These are phyloP conservation scores for Linum tenue DNA, from an alignment of 345 rosid species.

Conservation along the genomic window DNA sequence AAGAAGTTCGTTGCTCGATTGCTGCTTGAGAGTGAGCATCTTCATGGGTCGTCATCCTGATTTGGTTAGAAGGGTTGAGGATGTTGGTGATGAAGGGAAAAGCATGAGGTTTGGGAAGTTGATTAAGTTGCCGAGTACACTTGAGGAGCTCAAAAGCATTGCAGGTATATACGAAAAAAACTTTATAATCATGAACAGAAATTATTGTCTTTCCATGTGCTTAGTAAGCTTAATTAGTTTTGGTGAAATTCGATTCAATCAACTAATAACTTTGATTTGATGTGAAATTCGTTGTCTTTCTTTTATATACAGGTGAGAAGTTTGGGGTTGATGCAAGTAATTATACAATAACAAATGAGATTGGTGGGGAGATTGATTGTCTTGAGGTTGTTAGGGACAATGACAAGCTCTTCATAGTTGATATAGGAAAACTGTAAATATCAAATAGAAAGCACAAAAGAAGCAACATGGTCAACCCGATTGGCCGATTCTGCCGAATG, in stretches of 20 bases:
- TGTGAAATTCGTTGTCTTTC: no score
- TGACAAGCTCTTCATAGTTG: constrained; percentile 66
- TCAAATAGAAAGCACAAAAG: no score
- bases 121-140: constrained; percentile 46
- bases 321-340: constrained; percentile 51
- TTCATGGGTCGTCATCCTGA: constrained; percentile 65
- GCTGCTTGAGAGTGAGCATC: constrained; percentile 47
- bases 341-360: constrained; percentile 47
- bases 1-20: no score
- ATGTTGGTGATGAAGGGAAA: no score
- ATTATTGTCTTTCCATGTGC: background rate
- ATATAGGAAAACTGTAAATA: no score
- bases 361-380: constrained; percentile 71
- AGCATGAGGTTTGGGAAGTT: constrained; percentile 50
- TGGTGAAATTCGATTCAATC: background rate
- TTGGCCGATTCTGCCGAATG: no score
- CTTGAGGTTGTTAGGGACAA: constrained; percentile 79
- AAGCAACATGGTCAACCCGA: no score
- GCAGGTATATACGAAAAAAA: constrained; percentile 40
- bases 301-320: constrained; percentile 40
- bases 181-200: no score
- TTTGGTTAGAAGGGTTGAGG: no score
- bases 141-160: constrained; percentile 63
- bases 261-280: background rate
- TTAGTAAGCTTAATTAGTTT: background rate